phyloP scores from a whole-genome alignment of 2,329 filamentous ascomycete species.

The Sclerotinia spermophila region DNA sequence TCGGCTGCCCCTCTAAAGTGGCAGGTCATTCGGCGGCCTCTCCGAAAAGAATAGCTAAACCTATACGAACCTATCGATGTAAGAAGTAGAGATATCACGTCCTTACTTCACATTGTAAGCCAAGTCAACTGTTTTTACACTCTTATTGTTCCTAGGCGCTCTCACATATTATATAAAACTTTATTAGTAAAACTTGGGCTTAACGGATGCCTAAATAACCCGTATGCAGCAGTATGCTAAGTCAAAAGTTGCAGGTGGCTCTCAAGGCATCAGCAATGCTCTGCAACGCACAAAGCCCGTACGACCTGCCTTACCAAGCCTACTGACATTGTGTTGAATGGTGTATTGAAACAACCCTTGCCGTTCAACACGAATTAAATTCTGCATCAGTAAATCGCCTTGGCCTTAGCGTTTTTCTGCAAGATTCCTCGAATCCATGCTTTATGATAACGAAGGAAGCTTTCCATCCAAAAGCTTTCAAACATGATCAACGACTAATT shows the following conservation, averaged over 20 bases:
- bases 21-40: background rate
- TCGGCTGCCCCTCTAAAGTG: background rate
- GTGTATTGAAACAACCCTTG: background rate
- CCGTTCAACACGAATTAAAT: background rate
- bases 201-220: slow-evolving; percentile 12
- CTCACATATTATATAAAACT: background rate
- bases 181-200: background rate
- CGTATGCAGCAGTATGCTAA: background rate
- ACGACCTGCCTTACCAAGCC: background rate
- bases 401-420: background rate
- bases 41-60: background rate
- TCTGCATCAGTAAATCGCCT: background rate
- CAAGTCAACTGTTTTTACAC: background rate
- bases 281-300: background rate
- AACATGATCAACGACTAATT: slow-evolving; percentile 1
- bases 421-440: background rate
- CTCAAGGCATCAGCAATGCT: slow-evolving; percentile 17
- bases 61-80: background rate
- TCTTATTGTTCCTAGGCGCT: background rate
- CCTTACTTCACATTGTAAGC: background rate
- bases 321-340: background rate
- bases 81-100: background rate
- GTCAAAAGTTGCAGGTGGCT: background rate
- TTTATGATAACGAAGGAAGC: slow-evolving; percentile 2
- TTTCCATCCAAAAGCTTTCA: background rate